A percentile compares a stretch with the other conserved stretches of the same genome.
Evolutionary conservation across 345 rosid species (phyloP).

Genomic region (Hibiscus mutabilis): DNA sequence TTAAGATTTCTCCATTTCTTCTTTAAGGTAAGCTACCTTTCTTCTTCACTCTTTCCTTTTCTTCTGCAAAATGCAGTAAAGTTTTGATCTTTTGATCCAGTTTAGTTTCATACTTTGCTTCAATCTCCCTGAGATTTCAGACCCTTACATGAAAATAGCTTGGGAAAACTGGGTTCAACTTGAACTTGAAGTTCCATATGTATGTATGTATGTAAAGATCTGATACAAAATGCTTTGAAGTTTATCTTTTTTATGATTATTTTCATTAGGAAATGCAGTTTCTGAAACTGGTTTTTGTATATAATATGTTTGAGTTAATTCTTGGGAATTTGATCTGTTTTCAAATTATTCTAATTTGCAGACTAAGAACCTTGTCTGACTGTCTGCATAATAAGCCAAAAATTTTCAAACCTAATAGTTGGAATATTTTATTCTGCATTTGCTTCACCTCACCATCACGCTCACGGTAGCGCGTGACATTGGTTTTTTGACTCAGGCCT

Average conservation of each 20-base stretch:
- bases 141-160: neutral
- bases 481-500: neutral
- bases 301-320: neutral
- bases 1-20: neutral
- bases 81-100: neutral
- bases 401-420: neutral
- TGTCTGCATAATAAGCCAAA: constrained; percentile 13
- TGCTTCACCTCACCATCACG: neutral
- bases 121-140: neutral
- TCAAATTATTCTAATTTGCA: neutral
- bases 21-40: neutral
- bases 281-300: neutral
- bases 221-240: neutral
- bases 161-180: neutral
- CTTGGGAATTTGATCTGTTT: constrained; percentile 1
- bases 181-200: neutral
- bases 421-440: neutral
- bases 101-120: neutral
- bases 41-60: neutral
- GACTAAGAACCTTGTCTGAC: constrained; percentile 4
- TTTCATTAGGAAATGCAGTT: neutral
- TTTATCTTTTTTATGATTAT: neutral
- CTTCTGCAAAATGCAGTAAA: neutral
- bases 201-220: constrained; percentile 8
- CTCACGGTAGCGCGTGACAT: constrained; percentile 1